Evolutionary conservation across 2,329 filamentous ascomycete species (phyloP), one percentile per base, ranked within the genome.

Genomic region (Massarina eburnea): DNA sequence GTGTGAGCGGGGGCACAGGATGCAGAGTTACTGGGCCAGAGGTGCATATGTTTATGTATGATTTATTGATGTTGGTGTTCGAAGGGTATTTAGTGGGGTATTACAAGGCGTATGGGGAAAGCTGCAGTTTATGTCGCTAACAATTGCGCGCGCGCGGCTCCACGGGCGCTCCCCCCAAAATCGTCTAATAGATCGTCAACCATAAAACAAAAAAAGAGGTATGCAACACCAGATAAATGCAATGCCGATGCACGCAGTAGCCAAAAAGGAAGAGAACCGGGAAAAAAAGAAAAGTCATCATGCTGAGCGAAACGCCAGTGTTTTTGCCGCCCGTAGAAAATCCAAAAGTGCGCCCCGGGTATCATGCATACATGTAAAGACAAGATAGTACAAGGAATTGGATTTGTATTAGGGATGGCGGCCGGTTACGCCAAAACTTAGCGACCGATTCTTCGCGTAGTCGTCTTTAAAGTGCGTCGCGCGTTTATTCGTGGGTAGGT

Each of bases 401-500:
- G 39, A 43, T 38, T 40, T 36, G 19, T 36, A 41, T 51, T 43
- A 56, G 30, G 47, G 27, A 17, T 41, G 45, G 36, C 48, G 53
- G 27, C 43, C 51, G 14, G 43, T 46, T 21, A 39, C 24, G 19
- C 38, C 39, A 34, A 49, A 43, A 48, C 48, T 54, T 20, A 47
- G 45, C 19, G 47, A 49, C 26, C 37, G 39, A 39, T 54, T 51
- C 43, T 52, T 49, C 32, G 51, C 50, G 45, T 47, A 18, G 20
- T 47, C 46, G 37, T 30, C 36, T 43, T 43, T 48, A 8, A 29
- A 37, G 12, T 24, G 24, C n/a, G 36, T 18, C 26, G 36, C 3
- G 14, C 38, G 45, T 22, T 46, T 39, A 26, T 62, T 64, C 27
- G 54, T 57, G 17, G 64, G 59, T 27, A 51, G 45, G 38, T 61